Evolutionary conservation across 139 green algal species (phyloP), one percentile per base, ranked within the genome.

Genomic region (Auxenochlorella pyrenoidosa): DNA sequence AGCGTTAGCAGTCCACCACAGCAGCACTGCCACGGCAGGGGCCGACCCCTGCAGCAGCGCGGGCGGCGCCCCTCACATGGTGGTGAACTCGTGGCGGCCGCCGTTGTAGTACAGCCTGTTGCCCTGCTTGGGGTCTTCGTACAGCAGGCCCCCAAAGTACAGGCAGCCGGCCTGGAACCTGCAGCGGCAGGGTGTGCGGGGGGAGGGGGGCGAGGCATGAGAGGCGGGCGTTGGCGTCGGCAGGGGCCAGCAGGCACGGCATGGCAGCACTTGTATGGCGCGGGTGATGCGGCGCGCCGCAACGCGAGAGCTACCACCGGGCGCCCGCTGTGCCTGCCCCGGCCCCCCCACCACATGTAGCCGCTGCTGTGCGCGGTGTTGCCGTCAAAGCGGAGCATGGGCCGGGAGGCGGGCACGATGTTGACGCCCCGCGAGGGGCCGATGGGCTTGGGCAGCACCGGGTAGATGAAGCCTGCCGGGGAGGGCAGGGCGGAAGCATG

Each of bases 141-240:
- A 90, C 65, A 93, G 71, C 83, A 85, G 89, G 63, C 90, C 90
- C 30, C 92, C 92, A 84, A 93, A 91, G 77, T 95, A 95, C 75
- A 94, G 85, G 85, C 87, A 90, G 22, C 86, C 91, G 1, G 88
- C 91, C 81, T 91, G 89, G n/a, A 87, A 76, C 89, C 90, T 91
- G 65, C n/a, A n/a, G n/a, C n/a, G n/a, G n/a, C n/a, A n/a, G n/a
- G n/a, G n/a, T n/a, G n/a, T n/a, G n/a, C n/a, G n/a, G n/a, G n/a
- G n/a, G n/a, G n/a, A n/a, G n/a, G n/a, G 68, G 75, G 66, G 30
- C 75, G 63, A 5, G 24, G 6, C 34, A 43, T 4, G 73, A 0
- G 41, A 10, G 41, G 41, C 26, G 24, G 26, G 40, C 5, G 12
- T 5, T 28, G 28, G 54, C 4, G 28, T 22, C 15, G n/a, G n/a